Conservation (phyloP, 768 basidiomycete genomes). For the Brasilioporus rufonigricans region DNA sequence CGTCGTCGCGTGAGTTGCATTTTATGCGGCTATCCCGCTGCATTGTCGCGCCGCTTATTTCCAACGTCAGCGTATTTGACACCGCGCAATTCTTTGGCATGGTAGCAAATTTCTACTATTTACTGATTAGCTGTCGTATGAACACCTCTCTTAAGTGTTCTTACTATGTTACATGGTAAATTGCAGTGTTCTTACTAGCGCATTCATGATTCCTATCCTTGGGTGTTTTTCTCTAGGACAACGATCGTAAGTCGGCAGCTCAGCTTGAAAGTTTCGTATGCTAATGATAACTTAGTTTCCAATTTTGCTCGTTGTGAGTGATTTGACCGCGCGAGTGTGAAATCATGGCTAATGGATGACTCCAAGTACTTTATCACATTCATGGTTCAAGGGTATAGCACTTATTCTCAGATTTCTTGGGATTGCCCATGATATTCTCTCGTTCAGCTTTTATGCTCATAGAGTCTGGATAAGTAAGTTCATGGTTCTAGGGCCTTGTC, state of each 20-base stretch:
- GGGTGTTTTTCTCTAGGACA: not conserved
- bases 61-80: slow-evolving; percentile 2
- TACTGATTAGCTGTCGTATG: not conserved
- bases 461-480: slow-evolving; percentile 24
- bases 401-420: not conserved
- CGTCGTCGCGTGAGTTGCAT: slow-evolving; percentile 1
- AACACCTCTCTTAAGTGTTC: not conserved
- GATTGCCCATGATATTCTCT: not conserved
- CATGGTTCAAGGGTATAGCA: slow-evolving; percentile 13
- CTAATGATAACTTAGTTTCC: not conserved
- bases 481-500: not conserved
- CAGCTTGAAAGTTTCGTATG: not conserved
- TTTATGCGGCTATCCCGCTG: not conserved
- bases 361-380: slow-evolving; percentile 9
- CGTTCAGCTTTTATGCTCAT: slow-evolving; percentile 22
- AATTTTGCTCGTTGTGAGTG: slow-evolving; percentile 1
- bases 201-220: not conserved
- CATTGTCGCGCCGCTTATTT: not conserved
- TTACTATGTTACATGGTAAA: not conserved
- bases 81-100: not conserved
- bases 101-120: not conserved
- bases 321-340: not conserved
- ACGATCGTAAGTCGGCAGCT: not conserved
- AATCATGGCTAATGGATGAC: not conserved
- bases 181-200: not conserved